Conservation (phyloP, 345 rosid species). For the Arabidopsis suecica region DNA sequence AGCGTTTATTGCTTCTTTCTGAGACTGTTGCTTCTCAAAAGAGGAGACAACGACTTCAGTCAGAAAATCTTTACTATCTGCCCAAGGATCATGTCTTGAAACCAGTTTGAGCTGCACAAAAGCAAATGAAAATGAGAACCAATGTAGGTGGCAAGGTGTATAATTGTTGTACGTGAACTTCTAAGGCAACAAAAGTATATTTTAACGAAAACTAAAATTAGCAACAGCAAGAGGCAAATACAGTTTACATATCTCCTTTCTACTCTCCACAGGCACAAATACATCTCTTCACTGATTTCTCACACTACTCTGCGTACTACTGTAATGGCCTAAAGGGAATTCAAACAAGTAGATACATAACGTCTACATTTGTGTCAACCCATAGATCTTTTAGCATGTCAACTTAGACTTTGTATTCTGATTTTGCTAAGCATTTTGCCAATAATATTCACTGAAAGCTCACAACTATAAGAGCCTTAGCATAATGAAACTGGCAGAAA, state of each 20-base stretch:
- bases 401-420: not conserved
- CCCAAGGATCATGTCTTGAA: constrained; percentile 85
- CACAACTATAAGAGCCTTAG: constrained; percentile 11
- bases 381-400: constrained; percentile 6
- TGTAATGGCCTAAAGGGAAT: not conserved
- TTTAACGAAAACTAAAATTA: not conserved
- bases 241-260: not conserved
- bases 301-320: not conserved
- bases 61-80: constrained; percentile 82
- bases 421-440: constrained; percentile 17
- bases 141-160: constrained; percentile 34
- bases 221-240: constrained; percentile 2
- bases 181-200: not conserved
- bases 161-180: not conserved
- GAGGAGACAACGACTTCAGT: constrained; percentile 92
- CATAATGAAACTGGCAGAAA: constrained; percentile 18
- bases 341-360: constrained; percentile 3
- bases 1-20: constrained; percentile 98
- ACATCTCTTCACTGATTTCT: constrained; percentile 16
- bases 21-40: constrained; percentile 93
- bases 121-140: constrained; percentile 26
- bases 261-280: not conserved
- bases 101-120: constrained; percentile 83
- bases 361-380: constrained; percentile 4
- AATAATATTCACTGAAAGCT: constrained; percentile 7